Percentiles rank a stretch among this genome's conserved stretches.
phyloP scores from a whole-genome alignment of 176 grass and related monocot species.

The Aegilops sharonensis region DNA sequence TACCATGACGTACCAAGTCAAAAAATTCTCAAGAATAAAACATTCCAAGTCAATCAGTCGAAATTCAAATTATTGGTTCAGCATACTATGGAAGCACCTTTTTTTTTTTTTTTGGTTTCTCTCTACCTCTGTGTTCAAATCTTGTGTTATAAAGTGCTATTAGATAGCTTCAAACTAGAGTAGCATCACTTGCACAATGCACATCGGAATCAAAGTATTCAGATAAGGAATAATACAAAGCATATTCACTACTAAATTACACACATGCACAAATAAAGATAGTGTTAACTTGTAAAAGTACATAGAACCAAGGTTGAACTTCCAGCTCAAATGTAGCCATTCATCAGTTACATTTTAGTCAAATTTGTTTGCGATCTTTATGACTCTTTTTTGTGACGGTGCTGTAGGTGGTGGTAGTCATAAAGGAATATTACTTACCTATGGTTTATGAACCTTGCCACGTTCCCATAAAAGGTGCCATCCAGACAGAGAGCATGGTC shows the following conservation, averaged over 20 bases:
- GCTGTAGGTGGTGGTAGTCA: not conserved
- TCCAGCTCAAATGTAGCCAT: too few species aligned
- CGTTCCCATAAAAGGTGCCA: slow-evolving; percentile 82
- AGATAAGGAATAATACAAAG: not conserved
- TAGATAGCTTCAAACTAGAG: not conserved
- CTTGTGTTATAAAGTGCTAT: not conserved
- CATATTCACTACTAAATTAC: not conserved
- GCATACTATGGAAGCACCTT: not conserved
- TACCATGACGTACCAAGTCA: slow-evolving; percentile 27
- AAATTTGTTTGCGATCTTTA: too few species aligned
- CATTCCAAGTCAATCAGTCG: not conserved
- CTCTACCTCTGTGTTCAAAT: slow-evolving; percentile 4
- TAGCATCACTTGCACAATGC: not conserved
- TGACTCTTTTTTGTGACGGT: too few species aligned
- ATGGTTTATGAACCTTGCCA: slow-evolving; percentile 95
- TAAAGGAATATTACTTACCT: slow-evolving; percentile 44
- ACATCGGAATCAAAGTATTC: not conserved
- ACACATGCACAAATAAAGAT: not conserved
- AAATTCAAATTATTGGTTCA: not conserved
- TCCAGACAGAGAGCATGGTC: slow-evolving; percentile 92
- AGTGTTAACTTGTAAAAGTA: too few species aligned
- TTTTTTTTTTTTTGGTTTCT: slow-evolving; percentile 2
- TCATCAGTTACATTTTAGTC: too few species aligned
- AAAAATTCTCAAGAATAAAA: slow-evolving; percentile 4
- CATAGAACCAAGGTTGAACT: too few species aligned